Base-by-base conservation (phyloP, 371 early-diverging fungal species). In the Mucor indicus region DNA sequence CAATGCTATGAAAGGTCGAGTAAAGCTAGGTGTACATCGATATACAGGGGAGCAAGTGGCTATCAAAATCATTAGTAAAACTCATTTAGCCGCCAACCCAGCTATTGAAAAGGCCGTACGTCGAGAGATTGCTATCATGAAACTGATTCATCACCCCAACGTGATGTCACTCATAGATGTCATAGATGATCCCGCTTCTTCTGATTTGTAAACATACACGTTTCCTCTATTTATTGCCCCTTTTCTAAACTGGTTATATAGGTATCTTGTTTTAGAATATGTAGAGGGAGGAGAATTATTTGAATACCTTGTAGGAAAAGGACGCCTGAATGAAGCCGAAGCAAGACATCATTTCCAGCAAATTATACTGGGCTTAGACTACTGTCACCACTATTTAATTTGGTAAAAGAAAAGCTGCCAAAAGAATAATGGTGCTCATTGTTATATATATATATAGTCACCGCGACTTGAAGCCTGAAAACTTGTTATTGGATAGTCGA, bases 391-490 rank as follows among this genome's bases (percentile, higher is more conserved):
- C 25, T 69, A 75, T 52, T 48, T 75, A n/a, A 75, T 75, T 31
- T 75, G 68, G 72, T 72, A 67, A 49, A 15, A 4, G 24, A 11
- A 7, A 16, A 31, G n/a, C 15, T 6, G 32, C 22, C 24, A 24
- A 4, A 50, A 31, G 3, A 29, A 17, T 22, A 33, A 15, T 15
- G 21, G 10, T 6, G 15, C 20, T 39, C 9, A 31, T 30, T 9
- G 30, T 20, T 33, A 41, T 52, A n/a, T n/a, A n/a, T n/a, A n/a
- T 24, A 17, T 32, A 45, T 56, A 91, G 95, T 49, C 98, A 99
- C 68, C 85, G 99, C 45, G 99, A 99, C 69, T 72, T 99, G 22
- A 99, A 99, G 59, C 96, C 96, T 67, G 89, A 87, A 50, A 98
- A 98, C 56, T 73, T 98, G 31, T 77, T 98, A 53, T 72, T 98